Evolutionary conservation across 345 rosid species (phyloP).

Genomic region (Salix suchowensis): DNA sequence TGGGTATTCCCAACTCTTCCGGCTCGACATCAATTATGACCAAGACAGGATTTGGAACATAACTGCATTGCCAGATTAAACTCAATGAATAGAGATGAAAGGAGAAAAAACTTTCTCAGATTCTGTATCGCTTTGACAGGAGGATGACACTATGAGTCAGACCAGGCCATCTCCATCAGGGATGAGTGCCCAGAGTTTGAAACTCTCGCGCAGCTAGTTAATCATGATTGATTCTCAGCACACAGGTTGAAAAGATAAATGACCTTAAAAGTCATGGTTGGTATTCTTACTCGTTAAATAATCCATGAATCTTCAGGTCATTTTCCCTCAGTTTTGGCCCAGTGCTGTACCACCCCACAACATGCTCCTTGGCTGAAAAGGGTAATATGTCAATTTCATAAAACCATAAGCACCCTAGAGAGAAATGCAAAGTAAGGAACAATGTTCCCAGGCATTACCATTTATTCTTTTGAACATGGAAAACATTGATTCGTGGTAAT

Average conservation of each 20-base stretch:
- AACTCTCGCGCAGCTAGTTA: not conserved
- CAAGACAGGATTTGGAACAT: slow-evolving; percentile 79
- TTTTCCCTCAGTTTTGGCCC: slow-evolving; percentile 88
- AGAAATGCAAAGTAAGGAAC: not conserved
- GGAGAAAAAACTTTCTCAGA: not conserved
- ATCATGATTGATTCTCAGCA: not conserved
- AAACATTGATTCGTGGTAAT: slow-evolving; percentile 93
- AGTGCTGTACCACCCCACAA: slow-evolving; percentile 96
- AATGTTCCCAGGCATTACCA: slow-evolving; percentile 35
- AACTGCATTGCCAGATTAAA: slow-evolving; percentile 40
- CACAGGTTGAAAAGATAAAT: not conserved
- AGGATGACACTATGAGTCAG: not conserved
- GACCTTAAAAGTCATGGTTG: not conserved
- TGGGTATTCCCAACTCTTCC: slow-evolving; percentile 86
- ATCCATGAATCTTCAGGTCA: slow-evolving; percentile 75
- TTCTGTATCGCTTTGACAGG: not conserved
- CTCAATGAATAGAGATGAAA: not conserved
- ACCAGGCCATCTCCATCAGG: not conserved
- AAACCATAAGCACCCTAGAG: not conserved
- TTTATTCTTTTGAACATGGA: slow-evolving; percentile 97
- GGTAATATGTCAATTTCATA: not conserved
- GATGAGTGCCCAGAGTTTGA: not conserved
- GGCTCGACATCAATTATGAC: slow-evolving; percentile 95
- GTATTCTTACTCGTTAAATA: slow-evolving; percentile 57
- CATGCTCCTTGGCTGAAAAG: slow-evolving; percentile 86